A percentile compares a stretch with the other conserved stretches of the same genome.
Conservation (phyloP, 306 rosid species). For the Cucurbita pepo region DNA sequence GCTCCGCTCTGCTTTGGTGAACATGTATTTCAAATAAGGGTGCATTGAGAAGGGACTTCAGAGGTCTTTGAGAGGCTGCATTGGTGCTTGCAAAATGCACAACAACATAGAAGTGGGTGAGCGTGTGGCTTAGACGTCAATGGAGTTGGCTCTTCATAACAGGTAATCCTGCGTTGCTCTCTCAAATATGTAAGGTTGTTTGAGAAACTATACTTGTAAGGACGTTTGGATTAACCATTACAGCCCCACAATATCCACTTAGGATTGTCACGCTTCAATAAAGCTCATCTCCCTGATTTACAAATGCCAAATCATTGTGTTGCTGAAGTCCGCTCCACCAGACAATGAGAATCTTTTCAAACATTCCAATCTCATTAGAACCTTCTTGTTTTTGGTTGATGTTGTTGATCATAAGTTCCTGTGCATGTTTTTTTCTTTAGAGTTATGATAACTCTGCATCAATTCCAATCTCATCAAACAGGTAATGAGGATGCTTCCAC, state of each 20-base stretch:
- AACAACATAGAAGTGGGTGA: constrained; percentile 43
- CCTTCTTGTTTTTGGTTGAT: not conserved
- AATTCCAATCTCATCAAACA: constrained; percentile 1
- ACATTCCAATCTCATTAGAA: not conserved
- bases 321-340: not conserved
- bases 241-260: constrained; percentile 33
- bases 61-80: constrained; percentile 28
- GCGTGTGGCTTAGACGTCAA: constrained; percentile 32
- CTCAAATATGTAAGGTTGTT: constrained; percentile 56
- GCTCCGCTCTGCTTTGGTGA: constrained; percentile 67
- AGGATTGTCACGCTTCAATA: constrained; percentile 53
- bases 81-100: constrained; percentile 61
- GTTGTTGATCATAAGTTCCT: not conserved
- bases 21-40: constrained; percentile 67
- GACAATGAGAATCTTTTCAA: not conserved
- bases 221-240: constrained; percentile 57
- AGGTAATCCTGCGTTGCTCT: constrained; percentile 79
- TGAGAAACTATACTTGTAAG: constrained; percentile 13
- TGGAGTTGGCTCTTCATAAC: constrained; percentile 51
- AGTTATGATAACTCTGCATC: not conserved
- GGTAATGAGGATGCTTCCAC: constrained; percentile 1
- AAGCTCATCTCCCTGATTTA: constrained; percentile 50
- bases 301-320: constrained; percentile 33
- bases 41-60: constrained; percentile 63
- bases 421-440: not conserved